Evolutionary conservation across 371 early-diverging fungal species (phyloP), one percentile per base, ranked within the genome.

Genomic region (Edhazardia aedis): DNA sequence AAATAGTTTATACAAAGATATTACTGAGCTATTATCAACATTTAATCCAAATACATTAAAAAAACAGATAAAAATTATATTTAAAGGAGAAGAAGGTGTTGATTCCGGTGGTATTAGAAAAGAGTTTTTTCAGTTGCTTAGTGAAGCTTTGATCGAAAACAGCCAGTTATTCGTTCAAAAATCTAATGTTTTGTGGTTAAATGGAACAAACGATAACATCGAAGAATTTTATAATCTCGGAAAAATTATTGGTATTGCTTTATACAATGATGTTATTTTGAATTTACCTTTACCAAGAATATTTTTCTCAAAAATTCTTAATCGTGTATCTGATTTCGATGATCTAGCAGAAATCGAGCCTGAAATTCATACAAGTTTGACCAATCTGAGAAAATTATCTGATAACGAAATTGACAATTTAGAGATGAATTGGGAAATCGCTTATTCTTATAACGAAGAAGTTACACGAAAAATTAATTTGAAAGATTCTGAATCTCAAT

Each of bases 61-160:
- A 55, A 72, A 69, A 56, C 70, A 72, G 54, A 28, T 72, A 29
- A 67, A 69, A 57, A 63, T 68, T 22, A 63, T 54, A 16, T 72
- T 72, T 46, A 40, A 77, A 74, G 2, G 80, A 28, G 85, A 85
- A 61, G 39, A 74, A 76, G 39, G 76, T 68, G 21, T 80, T 59
- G 90, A 89, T 58, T 80, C 83, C 67, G 90, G 90, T 42, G 65
- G 85, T 11, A 68, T 71, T 6, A 77, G 75, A 59, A 81, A 80
- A 67, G 81, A 80, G 65, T 79, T 76, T 59, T 80, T 79, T 64
- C 79, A 78, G 56, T 70, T 79, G 2, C 24, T 81, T n/a, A 62
- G 77, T 14, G 58, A 58, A 33, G 58, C 70, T 57, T 70, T 65
- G 0, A 51, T 47, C 39, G 44, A 56, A n/a, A 60, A 67, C 36